Percentiles rank a stretch among this genome's conserved stretches.
phyloP scores from a whole-genome alignment of 1,139 yeast genomes.

The Yamadazyma buinensis region DNA sequence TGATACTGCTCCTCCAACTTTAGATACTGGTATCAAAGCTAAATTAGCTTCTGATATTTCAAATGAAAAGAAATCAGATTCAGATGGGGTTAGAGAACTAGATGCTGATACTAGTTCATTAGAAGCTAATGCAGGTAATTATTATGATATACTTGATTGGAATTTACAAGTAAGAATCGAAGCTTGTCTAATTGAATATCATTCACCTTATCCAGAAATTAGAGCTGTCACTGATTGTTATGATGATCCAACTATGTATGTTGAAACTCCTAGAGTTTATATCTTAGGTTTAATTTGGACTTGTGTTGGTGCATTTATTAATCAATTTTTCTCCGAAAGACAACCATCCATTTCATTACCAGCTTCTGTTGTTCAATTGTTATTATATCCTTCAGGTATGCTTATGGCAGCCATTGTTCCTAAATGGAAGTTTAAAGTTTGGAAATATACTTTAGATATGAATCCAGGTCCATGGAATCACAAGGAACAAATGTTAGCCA shows the following conservation, averaged over 20 bases:
- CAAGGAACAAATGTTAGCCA: conserved; percentile 61
- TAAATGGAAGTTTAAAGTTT: conserved; percentile 23
- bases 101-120: conserved; percentile 17
- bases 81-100: conserved; percentile 26
- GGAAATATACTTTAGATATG: conserved; percentile 34
- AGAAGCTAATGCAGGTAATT: conserved; percentile 3
- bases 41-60: conserved; percentile 14
- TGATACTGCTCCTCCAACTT: conserved; percentile 5
- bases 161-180: conserved; percentile 30
- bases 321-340: conserved; percentile 56
- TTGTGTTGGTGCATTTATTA: conserved; percentile 52
- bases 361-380: conserved; percentile 39
- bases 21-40: conserved; percentile 2
- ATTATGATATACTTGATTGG: conserved; percentile 16
- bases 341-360: conserved; percentile 45
- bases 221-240: conserved; percentile 52
- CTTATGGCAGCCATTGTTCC: conserved; percentile 47
- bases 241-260: conserved; percentile 46
- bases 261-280: conserved; percentile 57
- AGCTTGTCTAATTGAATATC: conserved; percentile 47
- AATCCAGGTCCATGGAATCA: conserved; percentile 56
- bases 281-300: conserved; percentile 50
- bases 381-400: conserved; percentile 47
- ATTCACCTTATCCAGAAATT: conserved; percentile 64
- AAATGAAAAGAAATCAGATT: conserved; percentile 17